These are phyloP conservation scores for Eucalyptus curtisii DNA, from an alignment of 345 rosid species.

Conservation along the genomic window DNA sequence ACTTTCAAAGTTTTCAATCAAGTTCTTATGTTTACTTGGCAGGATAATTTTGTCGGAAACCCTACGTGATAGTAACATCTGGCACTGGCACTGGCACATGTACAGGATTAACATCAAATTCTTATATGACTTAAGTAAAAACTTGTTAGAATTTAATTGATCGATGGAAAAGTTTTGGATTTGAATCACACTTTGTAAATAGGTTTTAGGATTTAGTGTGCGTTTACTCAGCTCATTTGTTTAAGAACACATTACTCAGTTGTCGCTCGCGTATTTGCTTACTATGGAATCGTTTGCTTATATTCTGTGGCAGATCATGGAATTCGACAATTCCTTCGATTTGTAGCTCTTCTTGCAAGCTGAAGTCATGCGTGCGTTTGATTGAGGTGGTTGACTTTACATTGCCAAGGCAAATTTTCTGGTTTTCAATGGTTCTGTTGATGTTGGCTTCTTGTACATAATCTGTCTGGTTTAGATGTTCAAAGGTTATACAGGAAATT, in stretches of 20 bases:
- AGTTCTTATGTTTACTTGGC: not conserved
- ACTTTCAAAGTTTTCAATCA: not conserved
- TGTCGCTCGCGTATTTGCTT: not conserved
- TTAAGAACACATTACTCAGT: not conserved
- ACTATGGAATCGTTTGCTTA: not conserved
- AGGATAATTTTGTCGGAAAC: not conserved
- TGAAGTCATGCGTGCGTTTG: not conserved
- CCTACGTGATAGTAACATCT: not conserved
- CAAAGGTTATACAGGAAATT: not conserved
- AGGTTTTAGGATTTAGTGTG: not conserved
- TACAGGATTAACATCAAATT: not conserved
- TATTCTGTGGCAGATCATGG: conserved; percentile 16
- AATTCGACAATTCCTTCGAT: conserved; percentile 12
- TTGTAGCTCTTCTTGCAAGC: not conserved
- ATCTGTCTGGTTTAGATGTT: not conserved
- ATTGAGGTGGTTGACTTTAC: not conserved
- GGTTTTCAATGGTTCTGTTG: not conserved
- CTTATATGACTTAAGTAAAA: not conserved
- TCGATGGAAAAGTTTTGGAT: not conserved
- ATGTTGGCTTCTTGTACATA: not conserved
- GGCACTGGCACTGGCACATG: not conserved
- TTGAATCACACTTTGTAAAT: not conserved
- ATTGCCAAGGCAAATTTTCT: not conserved
- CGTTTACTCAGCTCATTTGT: not conserved
- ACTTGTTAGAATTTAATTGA: not conserved